A percentile compares a stretch with the other conserved stretches of the same genome.
Evolutionary conservation across 352 stramenopile species (phyloP).

Genomic region (Blastocystis sp.): DNA sequence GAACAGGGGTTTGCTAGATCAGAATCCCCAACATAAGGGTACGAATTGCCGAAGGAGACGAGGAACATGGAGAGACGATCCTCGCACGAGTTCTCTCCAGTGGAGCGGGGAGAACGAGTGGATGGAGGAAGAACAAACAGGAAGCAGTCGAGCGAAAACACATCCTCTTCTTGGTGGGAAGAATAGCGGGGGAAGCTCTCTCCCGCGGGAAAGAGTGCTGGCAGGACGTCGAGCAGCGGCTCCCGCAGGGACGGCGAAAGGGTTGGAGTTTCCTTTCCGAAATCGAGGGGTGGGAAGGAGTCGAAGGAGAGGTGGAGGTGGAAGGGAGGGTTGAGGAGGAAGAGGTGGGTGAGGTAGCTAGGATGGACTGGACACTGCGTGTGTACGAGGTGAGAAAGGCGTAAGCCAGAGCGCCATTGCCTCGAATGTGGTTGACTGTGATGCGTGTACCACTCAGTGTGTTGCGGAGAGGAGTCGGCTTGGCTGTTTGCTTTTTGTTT

Average conservation of each 20-base stretch:
- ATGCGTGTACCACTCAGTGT: slow-evolving; percentile 39
- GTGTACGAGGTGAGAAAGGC: not conserved
- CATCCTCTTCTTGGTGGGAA: slow-evolving; percentile 2
- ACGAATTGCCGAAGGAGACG: slow-evolving; percentile 49
- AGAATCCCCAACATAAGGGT: not conserved
- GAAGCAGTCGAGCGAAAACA: not conserved
- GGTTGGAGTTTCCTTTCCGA: not conserved
- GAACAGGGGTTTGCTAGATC: slow-evolving; percentile 26
- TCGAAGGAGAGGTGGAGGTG: slow-evolving; percentile 17
- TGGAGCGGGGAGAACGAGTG: not conserved
- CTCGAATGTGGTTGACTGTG: not conserved
- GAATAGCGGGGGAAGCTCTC: not conserved
- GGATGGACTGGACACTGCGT: not conserved
- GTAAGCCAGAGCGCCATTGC: not conserved
- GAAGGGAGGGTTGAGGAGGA: slow-evolving; percentile 26
- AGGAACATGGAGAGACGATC: not conserved
- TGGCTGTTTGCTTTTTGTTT: not conserved
- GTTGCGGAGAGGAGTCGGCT: not conserved
- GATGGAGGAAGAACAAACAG: slow-evolving; percentile 4
- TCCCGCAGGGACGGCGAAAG: not conserved
- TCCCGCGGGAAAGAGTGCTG: not conserved
- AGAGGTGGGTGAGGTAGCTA: not conserved
- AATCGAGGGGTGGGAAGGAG: not conserved
- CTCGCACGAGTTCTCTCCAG: not conserved
- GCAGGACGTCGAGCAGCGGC: not conserved